phyloP scores from a whole-genome alignment of 2,329 filamentous ascomycete genomes.

The Fusarium sp. region DNA sequence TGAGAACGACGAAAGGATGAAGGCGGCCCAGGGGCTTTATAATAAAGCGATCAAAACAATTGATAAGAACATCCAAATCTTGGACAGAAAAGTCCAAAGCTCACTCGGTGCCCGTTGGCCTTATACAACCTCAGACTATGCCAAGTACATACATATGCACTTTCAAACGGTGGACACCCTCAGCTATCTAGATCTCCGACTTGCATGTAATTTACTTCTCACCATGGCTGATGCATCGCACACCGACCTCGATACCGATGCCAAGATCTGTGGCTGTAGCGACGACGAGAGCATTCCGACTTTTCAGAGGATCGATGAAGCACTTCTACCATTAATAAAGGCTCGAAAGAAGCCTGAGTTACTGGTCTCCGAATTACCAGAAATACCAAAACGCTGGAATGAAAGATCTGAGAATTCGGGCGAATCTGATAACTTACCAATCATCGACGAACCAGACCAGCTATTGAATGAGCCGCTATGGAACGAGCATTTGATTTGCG shows the following conservation, averaged over 20 bases:
- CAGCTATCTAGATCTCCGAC: fast-evolving
- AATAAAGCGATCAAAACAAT: not conserved
- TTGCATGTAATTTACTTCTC: not conserved
- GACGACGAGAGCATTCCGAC: not conserved
- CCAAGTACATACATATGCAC: not conserved
- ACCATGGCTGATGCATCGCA: not conserved
- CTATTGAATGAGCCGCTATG: too few species aligned
- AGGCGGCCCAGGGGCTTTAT: not conserved
- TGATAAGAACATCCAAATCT: not conserved
- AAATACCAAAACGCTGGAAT: too few species aligned
- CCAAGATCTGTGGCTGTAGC: not conserved
- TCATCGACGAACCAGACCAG: too few species aligned
- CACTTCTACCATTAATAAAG: not conserved
- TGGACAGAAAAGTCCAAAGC: not conserved
- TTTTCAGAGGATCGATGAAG: not conserved
- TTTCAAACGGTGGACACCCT: fast-evolving
- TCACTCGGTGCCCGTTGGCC: not conserved
- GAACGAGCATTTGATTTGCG: not conserved
- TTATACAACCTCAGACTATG: not conserved
- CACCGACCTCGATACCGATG: not conserved
- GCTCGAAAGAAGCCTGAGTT: not conserved
- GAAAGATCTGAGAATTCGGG: too few species aligned
- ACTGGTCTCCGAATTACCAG: not conserved
- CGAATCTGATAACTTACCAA: too few species aligned
- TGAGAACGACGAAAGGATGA: not conserved